Evolutionary conservation across 1,284 basidiomycete species (phyloP).

Genomic region (Moesziomyces parantarcticus): DNA sequence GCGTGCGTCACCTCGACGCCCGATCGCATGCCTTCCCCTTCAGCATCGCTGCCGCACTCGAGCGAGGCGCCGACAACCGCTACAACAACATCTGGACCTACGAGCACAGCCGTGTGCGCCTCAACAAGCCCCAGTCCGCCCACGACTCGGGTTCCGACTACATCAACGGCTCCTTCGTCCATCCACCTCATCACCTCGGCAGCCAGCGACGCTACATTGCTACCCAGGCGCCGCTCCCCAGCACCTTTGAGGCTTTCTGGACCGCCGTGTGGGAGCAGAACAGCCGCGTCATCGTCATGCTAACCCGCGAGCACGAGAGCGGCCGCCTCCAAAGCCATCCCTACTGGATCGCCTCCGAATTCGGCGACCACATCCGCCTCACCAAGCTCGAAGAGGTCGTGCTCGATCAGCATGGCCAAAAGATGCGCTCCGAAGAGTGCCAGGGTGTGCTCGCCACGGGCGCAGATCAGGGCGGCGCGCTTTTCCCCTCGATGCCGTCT

Average conservation of each 20-base stretch:
- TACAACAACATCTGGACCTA: conserved; percentile 96
- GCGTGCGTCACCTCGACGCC: conserved; percentile 11
- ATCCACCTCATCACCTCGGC: conserved; percentile 55
- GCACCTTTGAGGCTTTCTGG: conserved; percentile 94
- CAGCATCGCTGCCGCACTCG: conserved; percentile 93
- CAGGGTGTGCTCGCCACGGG: conserved; percentile 11
- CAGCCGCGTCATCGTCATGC: conserved; percentile 75
- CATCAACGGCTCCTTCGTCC: conserved; percentile 62
- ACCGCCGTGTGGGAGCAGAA: conserved; percentile 74
- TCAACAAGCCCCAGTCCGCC: conserved; percentile 29
- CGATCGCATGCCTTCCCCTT: conserved; percentile 74
- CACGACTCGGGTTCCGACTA: conserved; percentile 58
- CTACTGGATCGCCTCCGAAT: conserved; percentile 83
- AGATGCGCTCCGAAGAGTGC: conserved; percentile 34
- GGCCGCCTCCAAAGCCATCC: conserved; percentile 88
- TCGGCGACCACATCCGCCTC: conserved; percentile 72
- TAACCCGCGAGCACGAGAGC: conserved; percentile 90
- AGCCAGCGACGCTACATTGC: conserved; percentile 81
- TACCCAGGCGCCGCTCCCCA: conserved; percentile 91
- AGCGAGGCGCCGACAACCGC: conserved; percentile 89
- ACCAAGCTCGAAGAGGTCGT: conserved; percentile 52
- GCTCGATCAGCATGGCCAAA: conserved; percentile 35
- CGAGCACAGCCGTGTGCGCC: conserved; percentile 75
- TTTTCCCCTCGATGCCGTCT: conserved; percentile 47
- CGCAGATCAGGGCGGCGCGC: conserved; percentile 26